Evolutionary conservation across 2,329 filamentous ascomycete genomes (phyloP), one percentile per base, ranked within the genome.

Genomic region (Coniochaeta pulveracea): DNA sequence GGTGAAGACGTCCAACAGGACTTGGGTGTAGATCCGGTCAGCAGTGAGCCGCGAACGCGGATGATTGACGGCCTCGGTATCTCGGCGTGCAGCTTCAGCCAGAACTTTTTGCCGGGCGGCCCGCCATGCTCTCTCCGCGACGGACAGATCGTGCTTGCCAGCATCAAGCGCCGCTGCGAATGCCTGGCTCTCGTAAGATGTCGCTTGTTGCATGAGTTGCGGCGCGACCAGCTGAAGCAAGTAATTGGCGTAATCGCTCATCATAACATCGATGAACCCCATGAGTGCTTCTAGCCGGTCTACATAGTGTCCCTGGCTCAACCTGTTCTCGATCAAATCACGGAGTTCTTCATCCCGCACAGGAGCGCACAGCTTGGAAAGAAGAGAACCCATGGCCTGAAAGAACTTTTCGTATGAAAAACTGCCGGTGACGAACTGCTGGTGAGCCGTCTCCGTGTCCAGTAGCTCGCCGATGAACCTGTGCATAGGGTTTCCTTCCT

Each of bases 381-480:
- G 62, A 29, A 91, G 67, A 2, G 72, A 71, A 2, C 74, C 76
- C 67, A 89, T 84, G 40, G 84, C 81, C 2, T 66, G 61, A 49
- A 89, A 89, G 56, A 89, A 88, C 37, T 76, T 80, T 43, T 82
- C 77, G 43, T 88, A 88, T 0, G 83, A 88, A 51, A 89, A 89
- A 32, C 72, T 74, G 10, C 83, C 82, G 35, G 76, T 66, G 8
- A 63, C 61, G 46, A 83, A 84, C 43, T 88, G 80, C 25, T 68
- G 70, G 39, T 69, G 65, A 18, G 85, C 77, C 40, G 81, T 65
- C 24, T 85, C 77, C 1, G 76, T 72, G 43, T 89, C 84, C 16
- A 91, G 61, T 1, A 81, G 73, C 47, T 88, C 83, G 3, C 74
- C 74, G 37, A 89, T 85, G 27, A 85, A 66, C 3, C 66, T 77